Conservation (phyloP, 495 filamentous ascomycete genomes). For the Penicillium argentinense region DNA sequence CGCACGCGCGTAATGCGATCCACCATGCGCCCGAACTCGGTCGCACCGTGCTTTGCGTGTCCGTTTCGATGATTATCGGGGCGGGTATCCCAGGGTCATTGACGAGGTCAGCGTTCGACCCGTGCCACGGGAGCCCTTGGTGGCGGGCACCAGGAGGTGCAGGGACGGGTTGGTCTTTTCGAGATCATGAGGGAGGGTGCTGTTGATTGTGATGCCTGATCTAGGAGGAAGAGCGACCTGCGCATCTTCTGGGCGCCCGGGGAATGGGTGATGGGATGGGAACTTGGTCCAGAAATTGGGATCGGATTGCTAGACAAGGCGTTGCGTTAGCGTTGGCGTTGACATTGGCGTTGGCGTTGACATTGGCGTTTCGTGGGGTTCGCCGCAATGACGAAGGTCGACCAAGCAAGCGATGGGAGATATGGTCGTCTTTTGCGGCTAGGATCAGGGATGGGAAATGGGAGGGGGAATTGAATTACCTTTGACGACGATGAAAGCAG, state of each 20-base stretch:
- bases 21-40: conserved; percentile 36
- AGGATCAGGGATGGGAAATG: neutral
- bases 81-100: conserved; percentile 61
- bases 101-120: conserved; percentile 62
- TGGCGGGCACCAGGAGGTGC: conserved; percentile 59
- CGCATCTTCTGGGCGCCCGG: conserved; percentile 36
- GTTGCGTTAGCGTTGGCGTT: conserved; percentile 13
- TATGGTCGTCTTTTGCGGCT: conserved; percentile 3
- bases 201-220: conserved; percentile 20
- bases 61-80: conserved; percentile 55
- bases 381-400: conserved; percentile 2
- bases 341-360: neutral
- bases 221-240: conserved; percentile 27
- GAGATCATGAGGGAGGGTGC: conserved; percentile 34
- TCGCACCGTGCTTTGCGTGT: conserved; percentile 27
- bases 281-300: conserved; percentile 39
- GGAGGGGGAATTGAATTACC: conserved; percentile 17
- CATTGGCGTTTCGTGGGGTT: neutral
- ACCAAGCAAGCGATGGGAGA: neutral
- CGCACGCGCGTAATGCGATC: conserved; percentile 51
- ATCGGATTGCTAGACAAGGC: conserved; percentile 23
- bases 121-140: conserved; percentile 47
- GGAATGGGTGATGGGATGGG: conserved; percentile 36
- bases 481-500: conserved; percentile 24
- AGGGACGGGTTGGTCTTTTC: conserved; percentile 54